Evolutionary conservation across 1,139 yeast species (phyloP), one percentile per base, ranked within the genome.

Genomic region (Diutina rugosa): DNA sequence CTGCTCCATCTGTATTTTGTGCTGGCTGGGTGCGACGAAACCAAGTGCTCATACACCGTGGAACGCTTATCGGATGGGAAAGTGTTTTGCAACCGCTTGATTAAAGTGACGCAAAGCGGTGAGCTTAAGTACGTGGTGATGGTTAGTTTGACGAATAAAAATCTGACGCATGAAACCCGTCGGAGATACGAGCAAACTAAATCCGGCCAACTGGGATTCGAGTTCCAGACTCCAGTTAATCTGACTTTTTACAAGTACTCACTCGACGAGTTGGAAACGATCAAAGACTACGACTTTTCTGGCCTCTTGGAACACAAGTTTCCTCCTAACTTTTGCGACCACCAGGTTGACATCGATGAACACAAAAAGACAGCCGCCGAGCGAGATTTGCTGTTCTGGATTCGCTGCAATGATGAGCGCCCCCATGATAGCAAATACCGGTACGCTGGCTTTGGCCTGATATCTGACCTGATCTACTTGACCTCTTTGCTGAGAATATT

Each of bases 391-490:
- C 63, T 78, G 44, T 76, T 71, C 63, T 79, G 78, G 70, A 73
- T 74, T 9, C 69, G 68, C 60, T 74, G 75, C 63, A 76, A 74
- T 56, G 73, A 70, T 26, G 65, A 64, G 14, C 51, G 51, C n/a
- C 54, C 60, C 16, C 57, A 41, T 48, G 64, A 55, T 59, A 69
- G 70, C n/a, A 64, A 62, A 10, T 80, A 73, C 64, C 79, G 82
- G 59, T 82, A 78, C 65, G 82, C 79, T 28, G 89, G 87, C 0
- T 67, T 86, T 56, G 85, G 85, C 1, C 81, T 81, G 58, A 70
- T 85, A 29, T 77, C 87, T 0, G 95, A 87, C 66, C 76, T 84
- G 10, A 76, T 79, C 59, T 75, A 82, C 59, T 68, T 85, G 56
- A 76, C 81, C 18, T 70, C 85, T 1, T 59, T 72, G 53, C 69